Evolutionary conservation across 1,284 basidiomycete species (phyloP), one percentile per base, ranked within the genome.

Genomic region (Hemileccinum hortonii): DNA sequence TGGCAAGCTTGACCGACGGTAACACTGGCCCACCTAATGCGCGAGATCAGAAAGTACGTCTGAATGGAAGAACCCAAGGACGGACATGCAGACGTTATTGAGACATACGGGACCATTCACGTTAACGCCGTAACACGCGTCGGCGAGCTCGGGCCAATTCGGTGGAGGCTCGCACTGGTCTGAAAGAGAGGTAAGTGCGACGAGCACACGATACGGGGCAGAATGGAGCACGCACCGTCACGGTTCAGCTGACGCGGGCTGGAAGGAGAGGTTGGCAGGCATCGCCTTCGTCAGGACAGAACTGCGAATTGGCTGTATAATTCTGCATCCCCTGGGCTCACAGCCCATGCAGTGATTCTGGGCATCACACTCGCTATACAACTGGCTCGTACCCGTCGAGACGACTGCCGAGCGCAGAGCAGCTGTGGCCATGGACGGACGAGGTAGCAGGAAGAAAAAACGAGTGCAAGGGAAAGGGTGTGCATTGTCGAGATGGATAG

Each of bases 281-380:
- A 61, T 86, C 84, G 57, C 82, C 83, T 69, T 94, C 92, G 63
- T 95, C 92, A 1, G 92, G 92, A 70, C 92, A 95, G 71, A 92
- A 93, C 57, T 77, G 63, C n/a, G n/a, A n/a, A n/a, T n/a, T n/a
- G n/a, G n/a, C n/a, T n/a, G n/a, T n/a, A n/a, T n/a, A n/a, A n/a
- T n/a, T n/a, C n/a, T n/a, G n/a, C n/a, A n/a, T n/a, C n/a, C n/a
- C n/a, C n/a, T n/a, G 24, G 24, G 39, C 75, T n/a, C 73, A 52
- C 75, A 41, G 11, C 61, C 74, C 10, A 77, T 76, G 71, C 89
- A 93, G 73, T 79, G 93, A 14, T 79, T 86, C 52, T 76, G 75
- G 0, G 82, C 72, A 65, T 87, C 82, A 72, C 91, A 93, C 63
- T 93, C 87, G 57, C 80, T 80, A 67, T 80, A 81, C 71, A 92